A percentile compares a stretch with the other conserved stretches of the same genome.
phyloP scores from a whole-genome alignment of 495 filamentous ascomycete species.

The Aspergillus heteromorphus region DNA sequence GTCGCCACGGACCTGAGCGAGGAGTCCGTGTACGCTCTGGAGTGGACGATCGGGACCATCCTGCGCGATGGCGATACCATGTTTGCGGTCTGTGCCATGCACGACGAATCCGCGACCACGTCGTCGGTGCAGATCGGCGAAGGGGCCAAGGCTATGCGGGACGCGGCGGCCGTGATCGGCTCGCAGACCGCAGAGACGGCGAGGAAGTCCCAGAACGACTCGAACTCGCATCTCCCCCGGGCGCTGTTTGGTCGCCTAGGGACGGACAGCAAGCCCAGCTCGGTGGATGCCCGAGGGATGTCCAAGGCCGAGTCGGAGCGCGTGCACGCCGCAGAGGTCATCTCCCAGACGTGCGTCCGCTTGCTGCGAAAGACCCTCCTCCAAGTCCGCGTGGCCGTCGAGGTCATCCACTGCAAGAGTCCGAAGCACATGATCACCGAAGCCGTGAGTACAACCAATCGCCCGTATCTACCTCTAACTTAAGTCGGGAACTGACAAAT shows the following conservation, averaged over 20 bases:
- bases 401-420: slow-evolving; percentile 97
- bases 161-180: slow-evolving; percentile 56
- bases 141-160: slow-evolving; percentile 62
- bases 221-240: slow-evolving; percentile 23
- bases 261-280: slow-evolving; percentile 37
- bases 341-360: slow-evolving; percentile 74
- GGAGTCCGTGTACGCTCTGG: slow-evolving; percentile 87
- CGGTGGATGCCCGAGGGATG: slow-evolving; percentile 37
- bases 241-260: slow-evolving; percentile 31
- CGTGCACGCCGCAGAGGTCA: slow-evolving; percentile 64
- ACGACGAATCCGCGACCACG: slow-evolving; percentile 59
- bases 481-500: neutral
- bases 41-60: slow-evolving; percentile 97
- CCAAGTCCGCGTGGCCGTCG: slow-evolving; percentile 85
- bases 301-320: slow-evolving; percentile 71
- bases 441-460: slow-evolving; percentile 50
- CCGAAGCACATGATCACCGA: slow-evolving; percentile 81
- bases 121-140: slow-evolving; percentile 49
- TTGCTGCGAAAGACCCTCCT: slow-evolving; percentile 83
- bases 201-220: slow-evolving; percentile 22
- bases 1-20: slow-evolving; percentile 90
- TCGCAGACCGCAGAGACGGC: slow-evolving; percentile 44
- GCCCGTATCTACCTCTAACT: neutral
- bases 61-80: slow-evolving; percentile 91
- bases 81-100: slow-evolving; percentile 82